Conservation (phyloP, 2,329 filamentous ascomycete species). For the Sporothrix pseudoabietina region DNA sequence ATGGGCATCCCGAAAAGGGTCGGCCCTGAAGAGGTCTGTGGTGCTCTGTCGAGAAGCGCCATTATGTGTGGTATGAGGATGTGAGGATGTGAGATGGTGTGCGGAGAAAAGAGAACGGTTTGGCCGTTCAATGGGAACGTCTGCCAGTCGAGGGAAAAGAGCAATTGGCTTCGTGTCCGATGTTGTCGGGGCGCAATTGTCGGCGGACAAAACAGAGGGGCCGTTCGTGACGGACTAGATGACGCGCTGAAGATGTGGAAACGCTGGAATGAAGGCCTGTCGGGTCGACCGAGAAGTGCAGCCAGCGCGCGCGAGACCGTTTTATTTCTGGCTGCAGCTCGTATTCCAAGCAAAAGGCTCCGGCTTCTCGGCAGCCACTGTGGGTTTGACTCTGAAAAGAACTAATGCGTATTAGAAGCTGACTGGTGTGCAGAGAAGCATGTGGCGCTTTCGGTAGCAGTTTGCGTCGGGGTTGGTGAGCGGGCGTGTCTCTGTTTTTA, state of each 20-base stretch:
- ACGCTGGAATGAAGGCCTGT: neutral
- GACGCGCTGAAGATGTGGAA: neutral
- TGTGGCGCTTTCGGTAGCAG: slow-evolving; percentile 5
- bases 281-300: neutral
- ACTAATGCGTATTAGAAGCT: slow-evolving; percentile 9
- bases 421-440: slow-evolving; percentile 13
- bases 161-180: neutral
- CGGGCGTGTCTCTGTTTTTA: neutral
- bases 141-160: neutral
- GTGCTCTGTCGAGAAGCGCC: slow-evolving; percentile 47
- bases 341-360: slow-evolving; percentile 9
- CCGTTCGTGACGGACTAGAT: neutral
- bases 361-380: neutral
- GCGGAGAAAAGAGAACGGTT: neutral
- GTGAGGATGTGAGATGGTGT: neutral
- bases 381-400: neutral
- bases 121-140: neutral
- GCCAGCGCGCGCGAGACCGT: neutral
- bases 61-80: slow-evolving; percentile 37
- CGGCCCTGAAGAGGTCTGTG: slow-evolving; percentile 46
- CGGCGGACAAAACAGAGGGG: neutral
- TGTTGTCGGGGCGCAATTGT: neutral
- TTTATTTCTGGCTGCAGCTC: neutral
- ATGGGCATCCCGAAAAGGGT: slow-evolving; percentile 62
- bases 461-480: neutral